Percentiles rank a stretch among this genome's conserved stretches.
These are phyloP conservation scores for Berkeleyomyces basicola DNA, from an alignment of 2,329 filamentous ascomycete genomes.

Conservation along the genomic window DNA sequence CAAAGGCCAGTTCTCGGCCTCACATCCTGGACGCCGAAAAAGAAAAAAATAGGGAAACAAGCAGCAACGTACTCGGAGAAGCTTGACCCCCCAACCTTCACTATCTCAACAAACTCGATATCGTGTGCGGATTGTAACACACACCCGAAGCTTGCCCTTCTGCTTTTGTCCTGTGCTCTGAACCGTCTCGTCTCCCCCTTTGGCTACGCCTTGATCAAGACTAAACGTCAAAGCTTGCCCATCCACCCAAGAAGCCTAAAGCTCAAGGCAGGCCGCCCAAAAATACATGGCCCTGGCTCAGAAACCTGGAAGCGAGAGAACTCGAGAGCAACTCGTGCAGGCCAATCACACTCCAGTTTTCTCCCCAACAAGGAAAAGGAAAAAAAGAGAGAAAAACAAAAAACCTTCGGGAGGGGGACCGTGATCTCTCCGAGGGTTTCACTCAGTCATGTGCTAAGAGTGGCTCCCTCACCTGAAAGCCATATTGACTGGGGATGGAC, in stretches of 20 bases:
- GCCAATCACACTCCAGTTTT: background rate
- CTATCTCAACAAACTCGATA: background rate
- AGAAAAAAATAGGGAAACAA: background rate
- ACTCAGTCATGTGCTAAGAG: background rate
- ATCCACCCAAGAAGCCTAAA: background rate
- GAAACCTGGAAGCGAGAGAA: background rate
- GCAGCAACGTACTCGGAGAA: background rate
- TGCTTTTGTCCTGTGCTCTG: background rate
- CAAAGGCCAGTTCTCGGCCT: background rate
- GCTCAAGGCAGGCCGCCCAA: background rate
- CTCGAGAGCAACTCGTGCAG: background rate
- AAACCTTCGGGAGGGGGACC: background rate
- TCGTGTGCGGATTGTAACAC: background rate
- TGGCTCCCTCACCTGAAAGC: constrained; percentile 2
- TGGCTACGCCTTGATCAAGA: background rate
- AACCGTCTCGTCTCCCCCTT: background rate
- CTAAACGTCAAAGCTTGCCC: background rate
- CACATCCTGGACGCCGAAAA: background rate
- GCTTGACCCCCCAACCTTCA: background rate
- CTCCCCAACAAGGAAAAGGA: background rate
- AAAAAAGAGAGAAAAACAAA: background rate
- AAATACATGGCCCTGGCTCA: background rate
- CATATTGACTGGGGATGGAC: constrained; percentile 1
- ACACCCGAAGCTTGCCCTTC: background rate
- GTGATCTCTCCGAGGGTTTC: background rate